phyloP scores from a whole-genome alignment of 352 stramenopile genomes.

The Pythium dissotocum region DNA sequence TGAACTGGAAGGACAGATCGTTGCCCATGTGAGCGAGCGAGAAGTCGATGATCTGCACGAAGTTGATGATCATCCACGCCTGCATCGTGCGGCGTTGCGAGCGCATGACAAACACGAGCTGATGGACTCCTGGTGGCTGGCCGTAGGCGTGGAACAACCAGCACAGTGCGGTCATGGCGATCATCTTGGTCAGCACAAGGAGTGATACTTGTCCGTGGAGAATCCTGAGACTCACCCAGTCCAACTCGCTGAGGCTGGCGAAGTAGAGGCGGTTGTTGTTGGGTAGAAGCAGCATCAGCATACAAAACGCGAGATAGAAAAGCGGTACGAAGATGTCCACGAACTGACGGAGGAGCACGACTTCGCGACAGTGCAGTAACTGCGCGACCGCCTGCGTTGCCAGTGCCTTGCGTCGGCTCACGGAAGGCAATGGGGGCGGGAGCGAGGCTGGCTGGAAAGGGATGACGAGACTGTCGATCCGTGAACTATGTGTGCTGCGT shows the following conservation, averaged over 20 bases:
- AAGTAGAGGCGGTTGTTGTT: conserved; percentile 5
- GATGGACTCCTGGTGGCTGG: conserved; percentile 6
- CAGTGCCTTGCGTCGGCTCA: neutral
- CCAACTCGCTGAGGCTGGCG: neutral
- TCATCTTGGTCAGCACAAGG: neutral
- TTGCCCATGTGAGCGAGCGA: conserved; percentile 18
- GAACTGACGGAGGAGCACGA: conserved; percentile 21
- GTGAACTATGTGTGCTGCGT: neutral
- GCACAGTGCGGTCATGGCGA: neutral
- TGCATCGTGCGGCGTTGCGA: conserved; percentile 21
- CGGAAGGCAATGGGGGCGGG: too few species aligned
- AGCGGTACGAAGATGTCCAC: conserved; percentile 21
- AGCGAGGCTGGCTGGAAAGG: neutral
- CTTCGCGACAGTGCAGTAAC: conserved; percentile 18
- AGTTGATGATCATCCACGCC: conserved; percentile 6
- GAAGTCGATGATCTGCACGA: conserved; percentile 15
- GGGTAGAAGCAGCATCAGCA: neutral
- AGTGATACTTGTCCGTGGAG: neutral
- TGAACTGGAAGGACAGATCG: conserved; percentile 23
- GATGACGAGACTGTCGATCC: neutral
- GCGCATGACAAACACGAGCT: conserved; percentile 14
- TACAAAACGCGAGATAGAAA: conserved; percentile 14
- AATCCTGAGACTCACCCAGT: neutral
- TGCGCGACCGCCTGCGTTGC: conserved; percentile 2
- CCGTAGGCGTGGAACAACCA: neutral